Evolutionary conservation across 768 basidiomycete genomes (phyloP), one percentile per base, ranked within the genome.

Genomic region (Hydnomerulius pinastri): DNA sequence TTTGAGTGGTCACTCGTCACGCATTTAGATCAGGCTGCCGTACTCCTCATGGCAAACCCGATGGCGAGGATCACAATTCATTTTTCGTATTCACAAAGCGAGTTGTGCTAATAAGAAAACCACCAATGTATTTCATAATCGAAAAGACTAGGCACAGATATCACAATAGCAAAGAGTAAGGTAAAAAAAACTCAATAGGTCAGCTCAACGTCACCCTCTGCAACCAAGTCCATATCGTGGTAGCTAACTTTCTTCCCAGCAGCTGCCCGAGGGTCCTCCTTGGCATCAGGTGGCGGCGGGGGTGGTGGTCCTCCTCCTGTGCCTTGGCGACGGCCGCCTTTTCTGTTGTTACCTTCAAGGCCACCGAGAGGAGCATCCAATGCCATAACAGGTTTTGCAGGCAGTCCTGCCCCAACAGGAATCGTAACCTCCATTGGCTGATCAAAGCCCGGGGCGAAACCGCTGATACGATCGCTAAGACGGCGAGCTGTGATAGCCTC

Each of bases 191-290:
- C 46, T 71, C 53, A 73, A 48, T 73, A 73, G 25, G 70, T 68
- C 61, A 85, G 66, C 64, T 85, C 83, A 61, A 82, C 80, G 67
- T 82, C 86, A 32, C 80, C 86, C 77, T 90, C 90, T 24, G 92
- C 90, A 57, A 92, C 90, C 67, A 89, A 74, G 74, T 98, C 95
- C 85, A 97, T 90, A 71, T 98, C 95, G 66, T 92, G 86, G 65
- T 98, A 98, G 72, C 90, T 93, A 48, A 98, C 84, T 69, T 90
- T 83, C 71, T 85, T 88, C 38, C 91, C 91, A 28, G 86, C 89
- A 27, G 89, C 87, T 24, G 95, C 91, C 33, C 95, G 78, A 36
- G 95, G 95, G 67, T 98, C 95, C 68, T 93, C 90, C 71, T 90
- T 92, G 25, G 86, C 90, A 70, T 93, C 89, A 47, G 90, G 85